Evolutionary conservation across 1,284 basidiomycete species (phyloP), one percentile per base, ranked within the genome.

Genomic region (Erythrobasidium hasegawianum): DNA sequence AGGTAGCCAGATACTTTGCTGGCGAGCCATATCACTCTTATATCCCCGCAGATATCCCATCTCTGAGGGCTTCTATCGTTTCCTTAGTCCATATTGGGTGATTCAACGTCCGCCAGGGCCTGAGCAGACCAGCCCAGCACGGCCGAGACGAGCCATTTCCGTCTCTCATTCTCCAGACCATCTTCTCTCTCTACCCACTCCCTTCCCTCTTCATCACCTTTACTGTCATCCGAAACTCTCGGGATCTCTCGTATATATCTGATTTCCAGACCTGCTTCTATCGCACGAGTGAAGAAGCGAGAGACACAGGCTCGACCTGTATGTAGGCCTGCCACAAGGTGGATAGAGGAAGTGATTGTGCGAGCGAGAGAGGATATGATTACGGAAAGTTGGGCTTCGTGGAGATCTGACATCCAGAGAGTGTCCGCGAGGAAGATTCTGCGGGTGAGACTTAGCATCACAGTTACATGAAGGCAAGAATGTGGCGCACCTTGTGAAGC

Each of bases 351-450:
- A n/a, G n/a, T 16, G 3, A 39, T 4, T 39, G 20, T n/a, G 10
- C 20, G 26, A 45, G 1, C 26, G 11, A 7, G 55, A 22, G 0
- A 57, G 62, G 4, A 57, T 22, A 55, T 41, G 50, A 65, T 58
- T 24, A 65, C 62, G 16, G 40, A 33, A 22, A 65, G 14, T 27
- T 65, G 62, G 22, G 43, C 56, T 2, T 22, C 43, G 45, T 65
- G 55, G 4, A 65, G 45, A 33, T 57, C 45, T n/a, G 18, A 55
- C 45, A 65, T 57, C 62, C 62, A 65, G 8, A 65, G 56, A 14
- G 62, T 65, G n/a, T 65, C 62, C 20, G 62, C 62, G 2, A 52
- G 50, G 7, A 65, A 55, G 29, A 65, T 58, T 11, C 62, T 65
- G 56, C 10, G 5, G 33, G 9, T 43, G n/a, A 33, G 18, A 9